Conservation (phyloP, 73 alveolate genomes). For the Paramecium tetraurelia region DNA sequence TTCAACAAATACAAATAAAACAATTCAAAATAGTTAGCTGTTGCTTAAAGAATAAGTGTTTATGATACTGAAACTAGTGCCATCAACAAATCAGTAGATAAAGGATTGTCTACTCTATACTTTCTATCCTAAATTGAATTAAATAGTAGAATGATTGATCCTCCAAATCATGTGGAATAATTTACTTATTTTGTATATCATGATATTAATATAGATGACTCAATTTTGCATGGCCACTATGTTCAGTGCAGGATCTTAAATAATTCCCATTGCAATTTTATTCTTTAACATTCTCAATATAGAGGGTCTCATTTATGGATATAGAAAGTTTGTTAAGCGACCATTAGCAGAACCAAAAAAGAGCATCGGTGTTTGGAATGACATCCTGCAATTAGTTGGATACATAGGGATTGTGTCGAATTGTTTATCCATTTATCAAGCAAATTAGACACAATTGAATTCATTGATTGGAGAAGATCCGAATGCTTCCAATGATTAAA, state of each 20-base stretch:
- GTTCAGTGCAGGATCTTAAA: conserved; percentile 20
- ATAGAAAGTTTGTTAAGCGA: not conserved
- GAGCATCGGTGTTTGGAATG: not conserved
- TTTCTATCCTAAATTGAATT: not conserved
- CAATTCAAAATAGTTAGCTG: not conserved
- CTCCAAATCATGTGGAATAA: conserved; percentile 17
- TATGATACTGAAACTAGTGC: conserved; percentile 11
- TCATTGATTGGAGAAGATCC: not conserved
- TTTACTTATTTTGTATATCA: not conserved
- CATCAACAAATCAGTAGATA: not conserved
- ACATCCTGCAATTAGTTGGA: not conserved
- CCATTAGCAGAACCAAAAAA: conserved; percentile 17
- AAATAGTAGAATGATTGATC: conserved; percentile 11
- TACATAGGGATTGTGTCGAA: not conserved
- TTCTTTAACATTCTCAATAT: not conserved
- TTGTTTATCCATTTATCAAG: not conserved
- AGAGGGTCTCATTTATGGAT: not conserved
- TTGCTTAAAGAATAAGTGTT: not conserved
- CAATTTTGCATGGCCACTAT: not conserved
- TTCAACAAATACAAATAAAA: not conserved
- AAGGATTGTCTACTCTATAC: not conserved
- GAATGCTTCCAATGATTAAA: not conserved
- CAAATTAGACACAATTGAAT: not conserved
- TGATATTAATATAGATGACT: not conserved
- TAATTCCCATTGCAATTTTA: not conserved